Base-by-base conservation (phyloP, 148 eudicot genomes). In the Nepenthes gracilis region DNA sequence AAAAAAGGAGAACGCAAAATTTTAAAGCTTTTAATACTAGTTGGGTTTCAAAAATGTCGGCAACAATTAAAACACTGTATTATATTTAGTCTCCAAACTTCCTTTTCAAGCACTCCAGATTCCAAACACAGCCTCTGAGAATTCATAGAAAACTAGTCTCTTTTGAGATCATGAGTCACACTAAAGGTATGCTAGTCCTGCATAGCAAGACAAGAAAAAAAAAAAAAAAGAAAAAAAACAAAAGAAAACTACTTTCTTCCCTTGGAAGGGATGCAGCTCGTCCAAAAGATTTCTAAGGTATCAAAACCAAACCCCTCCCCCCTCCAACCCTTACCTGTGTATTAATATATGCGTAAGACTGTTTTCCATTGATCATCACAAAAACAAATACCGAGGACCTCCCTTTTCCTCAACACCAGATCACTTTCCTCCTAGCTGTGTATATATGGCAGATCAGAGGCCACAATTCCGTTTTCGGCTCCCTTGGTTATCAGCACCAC, bases 391-490 rank as follows among this genome's bases (percentile, higher is more conserved):
- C 23, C 23, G 0, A 23, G 23, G 23, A 23, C 23, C 23, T 23
- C 23, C 36, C 36, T 0, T 23, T 23, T 5, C 55, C 32, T 3
- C 9, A 12, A 33, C 43, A 14, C 33, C 60, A 52, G 23, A 23
- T 23, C 34, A 9, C 15, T 38, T 54, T 58, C 32, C 47, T 56
- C 35, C 36, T 4, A 57, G 1, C 9, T 35, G 35, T 11, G 33
- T 12, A 57, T 9, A 2, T 53, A 81, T 78, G 85, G 75, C 79
- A 33, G 80, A 79, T 40, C 75, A 74, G 56, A 75, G 78, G 71
- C 67, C 67, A 36, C 53, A 66, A 56, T 79, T 77, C 53, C 79
- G 81, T 23, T 85, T 78, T 54, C 79, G 86, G 59, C 67, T 79
- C 11, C 86, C 82, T 33, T 79, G 82, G 79, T 40, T 62, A 37